A percentile compares a stretch with the other conserved stretches of the same genome.
Evolutionary conservation across 257 asterid genomes (phyloP).

Genomic region (Buddleja alternifolia): DNA sequence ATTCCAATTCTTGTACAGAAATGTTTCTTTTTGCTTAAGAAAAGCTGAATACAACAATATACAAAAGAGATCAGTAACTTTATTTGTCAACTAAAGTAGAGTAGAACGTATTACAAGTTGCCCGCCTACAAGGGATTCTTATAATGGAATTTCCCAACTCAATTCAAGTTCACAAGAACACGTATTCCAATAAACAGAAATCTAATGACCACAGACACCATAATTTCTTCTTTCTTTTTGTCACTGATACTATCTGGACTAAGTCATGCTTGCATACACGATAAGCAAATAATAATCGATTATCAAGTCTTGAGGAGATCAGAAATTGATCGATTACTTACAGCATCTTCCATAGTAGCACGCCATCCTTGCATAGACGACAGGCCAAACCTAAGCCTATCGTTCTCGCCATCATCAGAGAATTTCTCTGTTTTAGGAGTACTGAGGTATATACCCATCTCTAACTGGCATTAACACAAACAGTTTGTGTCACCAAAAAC

Average conservation of each 20-base stretch:
- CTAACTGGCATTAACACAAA: conserved; percentile 47
- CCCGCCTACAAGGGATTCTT: background rate
- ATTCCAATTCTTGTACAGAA: background rate
- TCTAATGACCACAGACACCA: background rate
- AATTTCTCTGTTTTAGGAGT: conserved; percentile 86
- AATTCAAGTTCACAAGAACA: background rate
- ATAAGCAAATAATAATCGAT: conserved; percentile 2
- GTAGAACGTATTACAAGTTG: background rate
- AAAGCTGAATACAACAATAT: background rate
- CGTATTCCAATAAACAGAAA: background rate
- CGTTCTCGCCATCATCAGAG: conserved; percentile 83
- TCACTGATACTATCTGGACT: background rate
- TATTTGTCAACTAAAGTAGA: too few species aligned
- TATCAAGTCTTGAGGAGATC: background rate
- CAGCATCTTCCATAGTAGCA: conserved; percentile 98
- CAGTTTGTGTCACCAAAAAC: conserved; percentile 6
- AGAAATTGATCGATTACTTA: conserved; percentile 46
- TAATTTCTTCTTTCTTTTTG: background rate
- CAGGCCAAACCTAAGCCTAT: conserved; percentile 70
- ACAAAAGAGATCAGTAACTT: too few species aligned
- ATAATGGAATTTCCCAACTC: background rate
- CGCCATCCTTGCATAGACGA: conserved; percentile 99
- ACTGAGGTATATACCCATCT: conserved; percentile 93
- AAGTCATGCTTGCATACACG: conserved; percentile 10
- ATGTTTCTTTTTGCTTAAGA: background rate